Evolutionary conservation across 1,139 yeast species (phyloP).

Genomic region (Geotrichum phurueaensis): DNA sequence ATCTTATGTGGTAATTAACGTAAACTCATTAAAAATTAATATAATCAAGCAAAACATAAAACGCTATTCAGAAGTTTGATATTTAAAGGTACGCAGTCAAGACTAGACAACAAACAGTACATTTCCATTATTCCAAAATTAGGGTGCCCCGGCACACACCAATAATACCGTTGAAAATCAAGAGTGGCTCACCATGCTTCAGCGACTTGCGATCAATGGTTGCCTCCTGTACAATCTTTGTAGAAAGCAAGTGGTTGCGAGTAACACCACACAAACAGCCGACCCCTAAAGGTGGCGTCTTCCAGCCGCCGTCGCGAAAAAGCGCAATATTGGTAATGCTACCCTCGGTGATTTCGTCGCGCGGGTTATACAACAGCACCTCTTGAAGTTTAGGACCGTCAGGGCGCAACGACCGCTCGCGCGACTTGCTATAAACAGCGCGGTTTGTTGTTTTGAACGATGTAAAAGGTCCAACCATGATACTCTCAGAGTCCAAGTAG

Average conservation of each 20-base stretch:
- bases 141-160: conserved; percentile 64
- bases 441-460: conserved; percentile 84
- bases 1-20: too few relatives aligned
- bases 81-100: too few relatives aligned
- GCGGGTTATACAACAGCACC: conserved; percentile 61
- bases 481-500: conserved; percentile 51
- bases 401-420: conserved; percentile 42
- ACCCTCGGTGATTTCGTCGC: conserved; percentile 69
- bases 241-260: conserved; percentile 57
- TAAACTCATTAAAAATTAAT: too few relatives aligned
- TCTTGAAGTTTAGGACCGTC: conserved; percentile 44
- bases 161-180: conserved; percentile 74
- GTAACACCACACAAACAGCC: conserved; percentile 88
- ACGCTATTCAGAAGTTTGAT: too few relatives aligned
- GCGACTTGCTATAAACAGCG: conserved; percentile 54
- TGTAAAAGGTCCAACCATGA: conserved; percentile 66
- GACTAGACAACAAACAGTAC: too few relatives aligned
- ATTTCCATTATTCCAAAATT: not conserved
- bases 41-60: too few relatives aligned
- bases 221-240: conserved; percentile 53
- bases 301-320: conserved; percentile 51
- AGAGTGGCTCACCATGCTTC: conserved; percentile 54
- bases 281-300: conserved; percentile 66
- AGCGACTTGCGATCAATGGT: conserved; percentile 44
- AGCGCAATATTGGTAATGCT: conserved; percentile 79